Conservation (phyloP, 73 alveolate genomes). For the Halteria grandinella region DNA sequence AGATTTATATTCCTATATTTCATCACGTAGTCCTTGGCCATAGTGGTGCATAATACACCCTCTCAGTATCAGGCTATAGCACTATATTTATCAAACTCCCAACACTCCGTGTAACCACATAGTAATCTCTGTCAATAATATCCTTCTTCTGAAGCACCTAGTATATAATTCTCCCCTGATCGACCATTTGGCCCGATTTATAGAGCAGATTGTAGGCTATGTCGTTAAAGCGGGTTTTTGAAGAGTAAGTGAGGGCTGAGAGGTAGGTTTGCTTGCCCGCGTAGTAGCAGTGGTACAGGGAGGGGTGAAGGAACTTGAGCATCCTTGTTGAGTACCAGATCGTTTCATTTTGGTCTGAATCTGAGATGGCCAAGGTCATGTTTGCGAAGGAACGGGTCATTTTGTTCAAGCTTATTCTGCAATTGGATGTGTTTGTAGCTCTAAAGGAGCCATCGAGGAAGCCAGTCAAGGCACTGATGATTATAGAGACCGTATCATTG, state of each 20-base stretch:
- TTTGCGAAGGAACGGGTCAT: background rate
- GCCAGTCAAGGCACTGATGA: background rate
- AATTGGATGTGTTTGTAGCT: background rate
- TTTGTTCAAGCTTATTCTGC: background rate
- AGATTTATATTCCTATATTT: too few species aligned
- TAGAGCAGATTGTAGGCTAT: conserved; percentile 8
- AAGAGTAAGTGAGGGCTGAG: background rate
- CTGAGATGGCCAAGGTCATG: background rate
- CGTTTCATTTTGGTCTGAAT: background rate
- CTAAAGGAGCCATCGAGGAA: conserved; percentile 24
- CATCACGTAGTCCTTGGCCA: too few species aligned
- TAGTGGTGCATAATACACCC: too few species aligned
- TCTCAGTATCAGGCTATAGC: conserved; percentile 8
- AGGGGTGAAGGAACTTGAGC: conserved; percentile 22
- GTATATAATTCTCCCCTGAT: conserved; percentile 1
- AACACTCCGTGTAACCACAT: background rate
- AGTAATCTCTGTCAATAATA: background rate
- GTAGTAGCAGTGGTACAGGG: conserved; percentile 26
- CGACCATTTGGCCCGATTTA: conserved; percentile 18
- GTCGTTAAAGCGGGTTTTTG: background rate
- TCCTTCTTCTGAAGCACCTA: background rate
- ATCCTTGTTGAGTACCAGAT: conserved; percentile 5
- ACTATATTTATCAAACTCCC: conserved; percentile 15
- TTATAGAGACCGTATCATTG: background rate
- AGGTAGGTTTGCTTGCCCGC: background rate